A percentile compares a stretch with the other conserved stretches of the same genome.
phyloP scores from a whole-genome alignment of 345 rosid genomes.

The Pugionium cornutum region DNA sequence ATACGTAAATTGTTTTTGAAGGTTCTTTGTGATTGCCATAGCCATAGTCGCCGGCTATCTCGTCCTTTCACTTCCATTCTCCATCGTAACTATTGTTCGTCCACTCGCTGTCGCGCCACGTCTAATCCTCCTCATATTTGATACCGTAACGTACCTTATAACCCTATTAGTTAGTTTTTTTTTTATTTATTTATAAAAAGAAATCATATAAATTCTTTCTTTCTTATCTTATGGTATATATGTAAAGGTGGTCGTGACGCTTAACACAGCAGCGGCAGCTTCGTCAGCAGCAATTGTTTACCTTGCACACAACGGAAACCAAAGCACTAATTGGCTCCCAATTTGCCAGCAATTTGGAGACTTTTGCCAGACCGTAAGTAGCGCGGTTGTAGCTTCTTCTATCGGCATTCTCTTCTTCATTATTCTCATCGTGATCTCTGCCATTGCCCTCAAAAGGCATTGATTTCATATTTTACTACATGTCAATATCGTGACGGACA shows the following conservation, averaged over 20 bases:
- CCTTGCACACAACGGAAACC: conserved; percentile 83
- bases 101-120: conserved; percentile 68
- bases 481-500: conserved; percentile 1
- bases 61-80: conserved; percentile 79
- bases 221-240: neutral
- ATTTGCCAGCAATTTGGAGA: conserved; percentile 84
- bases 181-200: too few relatives aligned
- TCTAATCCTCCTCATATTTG: conserved; percentile 59
- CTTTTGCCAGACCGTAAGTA: conserved; percentile 67
- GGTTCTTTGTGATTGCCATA: conserved; percentile 78
- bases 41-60: conserved; percentile 63
- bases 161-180: too few relatives aligned
- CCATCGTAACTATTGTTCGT: conserved; percentile 67
- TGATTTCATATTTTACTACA: conserved; percentile 10
- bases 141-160: conserved; percentile 48
- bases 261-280: conserved; percentile 53
- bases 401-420: conserved; percentile 47
- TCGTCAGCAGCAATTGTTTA: conserved; percentile 70
- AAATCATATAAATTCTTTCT: neutral
- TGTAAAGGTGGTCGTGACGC: conserved; percentile 58
- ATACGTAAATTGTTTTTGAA: conserved; percentile 34
- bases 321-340: conserved; percentile 70
- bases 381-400: conserved; percentile 73
- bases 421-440: conserved; percentile 58
- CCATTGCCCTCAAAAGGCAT: conserved; percentile 55